phyloP scores from a whole-genome alignment of 1,139 yeast genomes.

The Barnettozyma hawaiiensis region DNA sequence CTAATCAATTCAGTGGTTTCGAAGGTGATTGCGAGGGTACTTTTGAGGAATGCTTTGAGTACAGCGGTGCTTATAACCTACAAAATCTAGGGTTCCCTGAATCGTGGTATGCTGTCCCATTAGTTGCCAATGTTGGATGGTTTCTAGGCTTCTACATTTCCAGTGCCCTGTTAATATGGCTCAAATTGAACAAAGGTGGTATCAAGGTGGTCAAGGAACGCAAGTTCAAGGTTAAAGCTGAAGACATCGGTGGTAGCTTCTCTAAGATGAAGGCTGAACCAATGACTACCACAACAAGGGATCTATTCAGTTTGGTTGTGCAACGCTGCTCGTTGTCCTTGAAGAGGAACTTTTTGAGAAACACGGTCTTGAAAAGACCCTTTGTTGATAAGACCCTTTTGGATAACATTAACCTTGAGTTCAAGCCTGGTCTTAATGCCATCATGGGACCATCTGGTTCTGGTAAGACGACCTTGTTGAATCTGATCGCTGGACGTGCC shows the following conservation, averaged over 20 bases:
- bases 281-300: background rate
- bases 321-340: slow-evolving; percentile 5
- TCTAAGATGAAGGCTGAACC: background rate
- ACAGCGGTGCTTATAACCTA: slow-evolving; percentile 49
- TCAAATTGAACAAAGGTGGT: slow-evolving; percentile 6
- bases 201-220: slow-evolving; percentile 14
- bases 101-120: slow-evolving; percentile 65
- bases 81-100: slow-evolving; percentile 54
- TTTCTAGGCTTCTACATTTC: slow-evolving; percentile 46
- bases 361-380: background rate
- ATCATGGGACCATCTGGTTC: slow-evolving; percentile 87
- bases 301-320: slow-evolving; percentile 3
- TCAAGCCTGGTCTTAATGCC: slow-evolving; percentile 64
- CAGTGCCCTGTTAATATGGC: slow-evolving; percentile 27
- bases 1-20: slow-evolving; percentile 62
- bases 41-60: slow-evolving; percentile 38
- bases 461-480: slow-evolving; percentile 71
- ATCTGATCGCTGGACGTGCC: slow-evolving; percentile 58
- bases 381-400: slow-evolving; percentile 34
- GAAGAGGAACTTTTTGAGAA: slow-evolving; percentile 14
- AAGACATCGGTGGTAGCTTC: background rate
- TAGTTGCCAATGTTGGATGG: slow-evolving; percentile 58
- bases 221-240: background rate
- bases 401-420: slow-evolving; percentile 48
- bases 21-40: slow-evolving; percentile 49